Percentiles rank a stretch among this genome's conserved stretches.
phyloP scores from a whole-genome alignment of 257 asterid species.

The Solanum commersonii region DNA sequence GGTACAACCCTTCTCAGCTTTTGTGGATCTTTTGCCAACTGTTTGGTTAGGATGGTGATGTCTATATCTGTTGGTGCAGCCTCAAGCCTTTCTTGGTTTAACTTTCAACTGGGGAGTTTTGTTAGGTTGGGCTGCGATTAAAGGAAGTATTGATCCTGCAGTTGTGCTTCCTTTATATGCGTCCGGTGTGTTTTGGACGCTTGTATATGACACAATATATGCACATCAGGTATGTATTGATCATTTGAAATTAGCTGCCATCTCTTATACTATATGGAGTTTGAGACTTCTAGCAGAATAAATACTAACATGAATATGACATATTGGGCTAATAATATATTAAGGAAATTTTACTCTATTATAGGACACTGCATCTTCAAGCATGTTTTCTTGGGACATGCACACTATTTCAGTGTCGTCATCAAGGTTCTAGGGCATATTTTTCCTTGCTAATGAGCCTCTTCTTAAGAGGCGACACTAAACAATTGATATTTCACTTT shows the following conservation, averaged over 20 bases:
- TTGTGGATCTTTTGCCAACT: not conserved
- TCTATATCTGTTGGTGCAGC: conserved; percentile 43
- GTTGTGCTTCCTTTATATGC: conserved; percentile 60
- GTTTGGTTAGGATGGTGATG: conserved; percentile 1
- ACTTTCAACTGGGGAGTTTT: conserved; percentile 82
- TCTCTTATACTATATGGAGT: not conserved
- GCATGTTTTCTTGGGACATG: not conserved
- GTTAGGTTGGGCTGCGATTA: conserved; percentile 89
- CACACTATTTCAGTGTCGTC: not conserved
- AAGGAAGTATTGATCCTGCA: conserved; percentile 63
- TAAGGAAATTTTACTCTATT: not conserved
- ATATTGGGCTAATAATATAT: not conserved
- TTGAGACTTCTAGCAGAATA: not conserved
- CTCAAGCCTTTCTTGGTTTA: conserved; percentile 90
- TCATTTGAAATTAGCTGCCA: not conserved
- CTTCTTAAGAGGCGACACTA: not conserved
- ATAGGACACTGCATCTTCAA: not conserved
- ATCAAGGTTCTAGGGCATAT: not conserved
- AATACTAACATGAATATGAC: not conserved
- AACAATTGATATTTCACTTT: not conserved
- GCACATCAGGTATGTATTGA: conserved; percentile 79
- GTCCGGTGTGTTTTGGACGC: conserved; percentile 74
- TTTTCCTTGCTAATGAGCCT: not conserved
- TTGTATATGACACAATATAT: conserved; percentile 73
- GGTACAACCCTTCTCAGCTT: not conserved